Evolutionary conservation across 1,284 basidiomycete species (phyloP), one percentile per base, ranked within the genome.

Genomic region (Phlebopus sp.): DNA sequence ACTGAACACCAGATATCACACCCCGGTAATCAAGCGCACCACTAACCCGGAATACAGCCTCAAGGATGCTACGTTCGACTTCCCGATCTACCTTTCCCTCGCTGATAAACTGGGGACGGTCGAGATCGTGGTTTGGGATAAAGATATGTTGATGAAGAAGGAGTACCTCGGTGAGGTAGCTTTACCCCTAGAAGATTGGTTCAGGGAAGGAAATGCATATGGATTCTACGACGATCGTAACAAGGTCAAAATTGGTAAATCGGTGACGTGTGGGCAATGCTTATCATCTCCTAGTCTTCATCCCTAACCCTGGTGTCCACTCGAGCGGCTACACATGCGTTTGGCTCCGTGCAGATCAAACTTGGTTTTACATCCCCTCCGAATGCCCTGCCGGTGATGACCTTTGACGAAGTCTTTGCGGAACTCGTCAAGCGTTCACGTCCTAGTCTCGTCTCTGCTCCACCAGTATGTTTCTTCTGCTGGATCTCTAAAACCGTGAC

Each of bases 41-140:
- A 64, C 89, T n/a, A 86, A 90, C 58, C 95, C 95, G 0, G 68
- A 71, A 2, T 97, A 83, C 66, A 66, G 73, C 0, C 57, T 82
- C 11, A 84, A 84, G 52, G 82, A 88, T 60, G 86, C 91, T 10
- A 93, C 89, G 0, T 95, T 94, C 61, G 88, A 94, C 50, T 89
- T 92, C 58, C 88, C 90, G 0, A 75, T 97, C 19, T 90, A 86
- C 58, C 74, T 86, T 21, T 86, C 83, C 7, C 75, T 86, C 27
- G 84, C 84, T 0, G 88, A 86, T 46, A 76, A 78, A 36, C 77
- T 92, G 10, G 86, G 87, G 36, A 83, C 81, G 5, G 60, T 97
- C 42, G 93, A 97, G 64, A 75, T 93, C 39, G 86, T 97, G 27
- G 76, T 93, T 0, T 98, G 95, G 95, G 93, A 96, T 69, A 93